These are phyloP conservation scores for Ascoidea tarda DNA, from an alignment of 805 yeast species.

Conservation along the genomic window DNA sequence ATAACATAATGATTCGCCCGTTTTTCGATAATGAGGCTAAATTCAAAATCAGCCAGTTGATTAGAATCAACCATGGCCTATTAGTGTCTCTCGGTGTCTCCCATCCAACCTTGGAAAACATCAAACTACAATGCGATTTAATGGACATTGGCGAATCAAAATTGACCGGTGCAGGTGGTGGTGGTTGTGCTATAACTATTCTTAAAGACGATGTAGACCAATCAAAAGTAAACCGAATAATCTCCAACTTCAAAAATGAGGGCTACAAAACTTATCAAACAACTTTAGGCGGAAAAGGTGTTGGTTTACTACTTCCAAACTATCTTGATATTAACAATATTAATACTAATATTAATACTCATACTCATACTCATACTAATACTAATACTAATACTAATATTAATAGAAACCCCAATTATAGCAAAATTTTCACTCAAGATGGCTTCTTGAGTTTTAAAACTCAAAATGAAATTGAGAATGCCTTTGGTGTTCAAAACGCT, in stretches of 20 bases:
- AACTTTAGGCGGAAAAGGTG: constrained; percentile 83
- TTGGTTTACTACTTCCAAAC: constrained; percentile 29
- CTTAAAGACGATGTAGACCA: constrained; percentile 29
- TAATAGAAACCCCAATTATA: too few relatives aligned
- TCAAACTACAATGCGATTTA: constrained; percentile 52
- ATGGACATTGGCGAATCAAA: constrained; percentile 72
- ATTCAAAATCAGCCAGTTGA: constrained; percentile 39
- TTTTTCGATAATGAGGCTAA: constrained; percentile 27
- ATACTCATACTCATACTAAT: too few relatives aligned
- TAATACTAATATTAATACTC: too few relatives aligned
- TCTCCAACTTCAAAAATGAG: constrained; percentile 21
- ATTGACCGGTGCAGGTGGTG: constrained; percentile 98
- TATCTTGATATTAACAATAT: constrained; percentile 2
- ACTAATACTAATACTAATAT: too few relatives aligned
- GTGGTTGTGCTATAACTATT: constrained; percentile 93
- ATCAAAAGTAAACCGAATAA: constrained; percentile 21
- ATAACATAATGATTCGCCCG: constrained; percentile 43
- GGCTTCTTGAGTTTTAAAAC: constrained; percentile 23
- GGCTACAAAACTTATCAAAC: constrained; percentile 73
- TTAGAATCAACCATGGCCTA: constrained; percentile 78
- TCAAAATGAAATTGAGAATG: constrained; percentile 33
- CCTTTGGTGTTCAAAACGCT: constrained; percentile 27
- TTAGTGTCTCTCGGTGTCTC: constrained; percentile 80
- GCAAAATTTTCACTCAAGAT: constrained; percentile 13
- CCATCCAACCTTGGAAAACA: constrained; percentile 78